Evolutionary conservation across 305 asterid species (phyloP), one percentile per base, ranked within the genome.

Genomic region (Fraxinus angustifolia): DNA sequence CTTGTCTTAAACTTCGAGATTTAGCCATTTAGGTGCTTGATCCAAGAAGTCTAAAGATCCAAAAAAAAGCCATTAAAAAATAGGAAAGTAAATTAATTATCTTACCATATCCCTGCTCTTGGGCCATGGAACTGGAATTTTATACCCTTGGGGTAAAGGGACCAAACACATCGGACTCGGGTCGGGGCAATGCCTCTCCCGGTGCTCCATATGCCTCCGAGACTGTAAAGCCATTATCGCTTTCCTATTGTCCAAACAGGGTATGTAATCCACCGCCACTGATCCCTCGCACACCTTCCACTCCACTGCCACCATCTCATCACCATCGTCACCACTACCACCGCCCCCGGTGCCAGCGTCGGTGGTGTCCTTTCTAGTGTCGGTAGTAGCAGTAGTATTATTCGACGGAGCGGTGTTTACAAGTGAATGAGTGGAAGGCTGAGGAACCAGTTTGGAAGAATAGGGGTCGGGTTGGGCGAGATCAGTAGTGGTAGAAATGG

Each of bases 81-180:
- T 0, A 23, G 26, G 26, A 23, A 23, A 23, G 81, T 86, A 87
- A 88, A 86, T 81, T 88, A 88, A 74, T 84, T 87, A 84, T 84
- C 98, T 93, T 96, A 95, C 99, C 99, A 87, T 95, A 82, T 95
- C 97, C 93, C 94, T 89, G 89, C 99, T 94, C 91, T 91, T 90
- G 33, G 99, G 99, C 99, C 98, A 95, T 67, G 92, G 88, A 81
- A 95, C 96, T 16, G 97, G 96, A 80, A 82, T 78, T 83, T 82
- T 90, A 84, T 95, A 95, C 56, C 97, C 96, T 1, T 4, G 50
- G 0, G 99, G 97, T 83, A 92, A 84, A n/a, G 96, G 98, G 70
- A 90, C 86, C 92, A 95, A 90, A 85, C 99, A 95, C 84, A 91
- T 87, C 6, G 92, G 91, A 82, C 82, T 79, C 50, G 90, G 90